phyloP scores from a whole-genome alignment of 1,284 basidiomycete genomes.

The Chalciporus sp. region DNA sequence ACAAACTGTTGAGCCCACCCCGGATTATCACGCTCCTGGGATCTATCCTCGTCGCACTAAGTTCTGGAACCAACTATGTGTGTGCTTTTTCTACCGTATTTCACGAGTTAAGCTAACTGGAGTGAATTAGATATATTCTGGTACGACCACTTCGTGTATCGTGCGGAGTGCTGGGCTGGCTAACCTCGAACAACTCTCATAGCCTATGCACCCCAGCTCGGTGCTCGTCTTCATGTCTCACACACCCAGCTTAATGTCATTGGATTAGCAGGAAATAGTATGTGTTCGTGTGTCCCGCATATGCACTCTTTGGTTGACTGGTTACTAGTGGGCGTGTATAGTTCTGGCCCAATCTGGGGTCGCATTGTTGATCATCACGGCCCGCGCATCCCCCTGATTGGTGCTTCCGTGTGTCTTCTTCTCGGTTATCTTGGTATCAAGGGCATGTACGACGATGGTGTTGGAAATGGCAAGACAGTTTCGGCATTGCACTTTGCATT shows the following conservation, averaged over 20 bases:
- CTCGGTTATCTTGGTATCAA: slow-evolving; percentile 70
- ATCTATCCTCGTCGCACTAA: slow-evolving; percentile 58
- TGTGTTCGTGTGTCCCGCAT: slow-evolving; percentile 13
- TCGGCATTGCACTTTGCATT: slow-evolving; percentile 37
- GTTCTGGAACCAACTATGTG: slow-evolving; percentile 77
- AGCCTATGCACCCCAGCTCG: slow-evolving; percentile 84
- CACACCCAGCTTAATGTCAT: slow-evolving; percentile 80
- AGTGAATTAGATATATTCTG: slow-evolving; percentile 30
- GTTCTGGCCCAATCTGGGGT: slow-evolving; percentile 69
- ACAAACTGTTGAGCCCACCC: slow-evolving; percentile 13
- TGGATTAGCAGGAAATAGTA: slow-evolving; percentile 68
- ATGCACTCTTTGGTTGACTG: slow-evolving; percentile 1
- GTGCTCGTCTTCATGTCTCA: slow-evolving; percentile 64
- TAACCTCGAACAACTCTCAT: slow-evolving; percentile 8
- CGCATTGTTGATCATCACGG: slow-evolving; percentile 66
- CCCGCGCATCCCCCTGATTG: slow-evolving; percentile 51
- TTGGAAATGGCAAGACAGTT: slow-evolving; percentile 27
- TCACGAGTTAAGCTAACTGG: slow-evolving; percentile 4
- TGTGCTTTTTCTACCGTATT: slow-evolving; percentile 23
- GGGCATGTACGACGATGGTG: slow-evolving; percentile 57
- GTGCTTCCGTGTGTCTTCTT: slow-evolving; percentile 55
- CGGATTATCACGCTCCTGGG: slow-evolving; percentile 46
- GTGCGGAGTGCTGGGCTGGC: neutral
- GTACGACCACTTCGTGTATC: slow-evolving; percentile 15
- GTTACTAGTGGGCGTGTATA: slow-evolving; percentile 59